Percentiles rank a stretch among this genome's conserved stretches.
Evolutionary conservation across 202 grass and related monocot species (phyloP).

Genomic region (Setaria viridis): DNA sequence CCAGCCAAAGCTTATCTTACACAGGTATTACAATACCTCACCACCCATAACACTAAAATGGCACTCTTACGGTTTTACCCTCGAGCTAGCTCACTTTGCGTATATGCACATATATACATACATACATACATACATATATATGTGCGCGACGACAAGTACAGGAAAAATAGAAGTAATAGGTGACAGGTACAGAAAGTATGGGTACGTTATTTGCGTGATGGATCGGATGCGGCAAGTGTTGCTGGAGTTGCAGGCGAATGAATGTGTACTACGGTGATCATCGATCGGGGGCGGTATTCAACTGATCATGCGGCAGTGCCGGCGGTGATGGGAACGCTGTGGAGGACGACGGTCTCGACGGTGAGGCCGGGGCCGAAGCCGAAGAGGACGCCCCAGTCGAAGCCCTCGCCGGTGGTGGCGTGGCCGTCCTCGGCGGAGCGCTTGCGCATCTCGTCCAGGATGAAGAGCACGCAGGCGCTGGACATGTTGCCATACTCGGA

Average conservation of each 20-base stretch:
- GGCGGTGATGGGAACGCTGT: conserved; percentile 57
- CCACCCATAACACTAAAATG: background rate
- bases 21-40: conserved; percentile 47
- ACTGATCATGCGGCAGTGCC: conserved; percentile 20
- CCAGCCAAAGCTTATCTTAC: conserved; percentile 39
- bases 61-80: background rate
- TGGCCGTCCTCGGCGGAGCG: conserved; percentile 77
- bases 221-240: too few species aligned
- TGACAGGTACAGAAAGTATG: background rate
- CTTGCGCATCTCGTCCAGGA: conserved; percentile 86
- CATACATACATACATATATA: background rate
- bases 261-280: too few species aligned
- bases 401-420: conserved; percentile 69
- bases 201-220: background rate
- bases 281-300: too few species aligned
- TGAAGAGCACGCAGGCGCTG: conserved; percentile 82
- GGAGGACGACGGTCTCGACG: conserved; percentile 81
- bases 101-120: too few species aligned
- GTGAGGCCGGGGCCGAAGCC: conserved; percentile 86
- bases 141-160: background rate
- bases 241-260: too few species aligned
- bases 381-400: conserved; percentile 82
- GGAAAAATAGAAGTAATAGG: background rate
- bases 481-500: conserved; percentile 87
- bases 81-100: background rate